These are phyloP conservation scores for Cyberlindnera bimundalis DNA, from an alignment of 805 yeast genomes.

Conservation along the genomic window DNA sequence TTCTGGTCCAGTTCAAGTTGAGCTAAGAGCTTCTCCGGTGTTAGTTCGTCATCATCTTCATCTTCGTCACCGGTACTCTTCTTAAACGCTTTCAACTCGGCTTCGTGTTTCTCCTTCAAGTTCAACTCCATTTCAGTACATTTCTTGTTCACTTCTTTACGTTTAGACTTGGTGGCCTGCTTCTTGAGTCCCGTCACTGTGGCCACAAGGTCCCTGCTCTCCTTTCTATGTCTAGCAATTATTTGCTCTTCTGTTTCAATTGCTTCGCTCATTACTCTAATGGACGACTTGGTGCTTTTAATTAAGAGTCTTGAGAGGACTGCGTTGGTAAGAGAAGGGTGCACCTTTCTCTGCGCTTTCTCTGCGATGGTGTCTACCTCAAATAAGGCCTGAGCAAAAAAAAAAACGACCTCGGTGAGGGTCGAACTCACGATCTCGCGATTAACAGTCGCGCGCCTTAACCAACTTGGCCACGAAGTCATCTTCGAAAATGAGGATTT, in stretches of 20 bases:
- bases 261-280: background rate
- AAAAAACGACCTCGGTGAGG: conserved; percentile 46
- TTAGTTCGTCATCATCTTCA: conserved; percentile 43
- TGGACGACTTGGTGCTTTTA: no score
- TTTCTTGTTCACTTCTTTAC: conserved; percentile 59
- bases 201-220: conserved; percentile 61
- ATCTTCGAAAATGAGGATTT: conserved; percentile 1
- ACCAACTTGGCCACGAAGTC: conserved; percentile 34
- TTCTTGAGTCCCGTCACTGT: conserved; percentile 73
- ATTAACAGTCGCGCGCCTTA: conserved; percentile 52
- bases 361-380: no score
- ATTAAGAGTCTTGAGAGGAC: no score
- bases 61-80: conserved; percentile 40
- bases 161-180: conserved; percentile 76
- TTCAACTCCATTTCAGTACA: conserved; percentile 58
- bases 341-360: no score
- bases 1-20: conserved; percentile 45
- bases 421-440: conserved; percentile 51
- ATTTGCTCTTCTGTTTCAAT: conserved; percentile 43
- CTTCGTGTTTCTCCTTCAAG: conserved; percentile 49
- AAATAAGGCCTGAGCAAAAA: no score
- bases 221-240: conserved; percentile 63
- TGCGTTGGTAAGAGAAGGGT: no score
- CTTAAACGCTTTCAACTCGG: conserved; percentile 39
- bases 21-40: conserved; percentile 67